Evolutionary conservation across 805 yeast genomes (phyloP).

Genomic region (Metschnikowia chrysomelidarum): DNA sequence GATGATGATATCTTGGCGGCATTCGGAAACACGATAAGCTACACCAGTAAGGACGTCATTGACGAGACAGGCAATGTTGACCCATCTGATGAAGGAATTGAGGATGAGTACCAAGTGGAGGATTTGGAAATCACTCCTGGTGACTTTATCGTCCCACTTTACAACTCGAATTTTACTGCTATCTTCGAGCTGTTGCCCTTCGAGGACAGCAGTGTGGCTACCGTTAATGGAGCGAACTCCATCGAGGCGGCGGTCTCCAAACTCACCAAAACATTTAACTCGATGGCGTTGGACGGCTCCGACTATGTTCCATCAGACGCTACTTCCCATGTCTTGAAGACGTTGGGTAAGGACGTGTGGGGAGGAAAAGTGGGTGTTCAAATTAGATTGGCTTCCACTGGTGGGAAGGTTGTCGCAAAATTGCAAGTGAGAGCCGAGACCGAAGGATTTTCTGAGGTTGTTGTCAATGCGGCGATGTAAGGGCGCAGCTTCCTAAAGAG

Average conservation of each 20-base stretch:
- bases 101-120: constrained; percentile 91
- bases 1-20: constrained; percentile 38
- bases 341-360: constrained; percentile 75
- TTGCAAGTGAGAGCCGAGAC: constrained; percentile 51
- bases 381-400: constrained; percentile 49
- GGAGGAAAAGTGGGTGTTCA: constrained; percentile 54
- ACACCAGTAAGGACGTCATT: constrained; percentile 76
- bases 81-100: constrained; percentile 76
- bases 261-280: constrained; percentile 48
- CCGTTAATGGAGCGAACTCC: constrained; percentile 45
- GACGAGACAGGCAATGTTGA: constrained; percentile 65
- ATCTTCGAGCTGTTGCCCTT: constrained; percentile 69
- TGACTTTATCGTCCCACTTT: constrained; percentile 77
- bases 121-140: constrained; percentile 72
- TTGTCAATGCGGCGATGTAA: constrained; percentile 11
- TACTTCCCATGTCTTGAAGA: constrained; percentile 69
- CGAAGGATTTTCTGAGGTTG: constrained; percentile 23
- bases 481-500: neutral
- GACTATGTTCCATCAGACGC: constrained; percentile 61
- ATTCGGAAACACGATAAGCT: constrained; percentile 67
- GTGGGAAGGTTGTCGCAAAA: constrained; percentile 60
- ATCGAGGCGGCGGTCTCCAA: constrained; percentile 47
- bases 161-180: constrained; percentile 70
- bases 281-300: constrained; percentile 67
- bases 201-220: constrained; percentile 65